phyloP scores from a whole-genome alignment of 306 rosid species.

The Prunus persica region Prunus_persica_NCBIv2 NC_034009.1:3284001-3284500 shows the following conservation, averaged over 20 bases:
- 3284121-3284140: not conserved
- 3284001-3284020: slow-evolving; percentile 64
- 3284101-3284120: slow-evolving; percentile 19
- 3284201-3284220: slow-evolving; percentile 71
- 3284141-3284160: slow-evolving; percentile 6
- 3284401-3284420: not conserved
- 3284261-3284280: not conserved
- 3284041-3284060: slow-evolving; percentile 57
- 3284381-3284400: not conserved
- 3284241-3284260: slow-evolving; percentile 33
- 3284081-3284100: slow-evolving; percentile 16
- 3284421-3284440: not conserved
- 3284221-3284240: slow-evolving; percentile 63
- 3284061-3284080: slow-evolving; percentile 16
- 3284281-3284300: not conserved
- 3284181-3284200: slow-evolving; percentile 82
- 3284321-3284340: not conserved
- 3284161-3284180: slow-evolving; percentile 28
- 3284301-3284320: not conserved
- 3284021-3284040: slow-evolving; percentile 58
- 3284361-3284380: not conserved
- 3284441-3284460: not conserved
- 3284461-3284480: not conserved
- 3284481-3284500: not conserved
- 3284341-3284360: not conserved